Evolutionary conservation across 148 eudicot species (phyloP), one percentile per base, ranked within the genome.

Genomic region (Amaranthus palmeri): DNA sequence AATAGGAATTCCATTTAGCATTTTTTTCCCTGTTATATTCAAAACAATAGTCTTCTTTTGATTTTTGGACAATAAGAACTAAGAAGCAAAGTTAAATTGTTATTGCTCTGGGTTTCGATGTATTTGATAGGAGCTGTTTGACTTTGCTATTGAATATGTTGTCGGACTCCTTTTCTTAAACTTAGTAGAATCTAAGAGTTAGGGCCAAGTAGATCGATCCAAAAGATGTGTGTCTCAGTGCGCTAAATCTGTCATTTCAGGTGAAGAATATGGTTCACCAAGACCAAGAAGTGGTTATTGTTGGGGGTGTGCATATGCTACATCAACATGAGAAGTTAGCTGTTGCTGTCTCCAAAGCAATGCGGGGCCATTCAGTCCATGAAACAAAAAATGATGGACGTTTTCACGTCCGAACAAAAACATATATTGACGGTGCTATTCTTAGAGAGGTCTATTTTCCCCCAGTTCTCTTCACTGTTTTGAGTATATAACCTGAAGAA

Each of bases 321-420:
- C 97, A 95, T 83, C 90, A 78, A 74, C 99, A 95, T 84, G 99
- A 95, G 80, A 95, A 91, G 83, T 80, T 95, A 86, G 88, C 99
- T 10, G 87, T 95, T 81, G 99, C 97, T 80, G 92, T 95, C 79
- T 88, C 93, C 60, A 92, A 95, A 88, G 96, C 99, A 70, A 89
- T 83, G 91, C 84, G 97, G 40, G 85, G 96, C 67, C 96, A 88
- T 83, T 95, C 99, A 64, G 87, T 95, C 77, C 99, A 95, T 70
- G 99, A 92, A 80, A 90, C 97, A 53, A 86, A 95, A 87, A 89
- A 84, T 52, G 97, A 91, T 77, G 99, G 99, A 12, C 97, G 96
- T 69, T 91, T 95, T 71, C 99, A 91, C 81, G 97, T 95, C 75
- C 90, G 87, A 74, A 91, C 99, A 76, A 95, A 85, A 81, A 95